Conservation (phyloP, 768 basidiomycete species). For the Baorangia bicolor region DNA sequence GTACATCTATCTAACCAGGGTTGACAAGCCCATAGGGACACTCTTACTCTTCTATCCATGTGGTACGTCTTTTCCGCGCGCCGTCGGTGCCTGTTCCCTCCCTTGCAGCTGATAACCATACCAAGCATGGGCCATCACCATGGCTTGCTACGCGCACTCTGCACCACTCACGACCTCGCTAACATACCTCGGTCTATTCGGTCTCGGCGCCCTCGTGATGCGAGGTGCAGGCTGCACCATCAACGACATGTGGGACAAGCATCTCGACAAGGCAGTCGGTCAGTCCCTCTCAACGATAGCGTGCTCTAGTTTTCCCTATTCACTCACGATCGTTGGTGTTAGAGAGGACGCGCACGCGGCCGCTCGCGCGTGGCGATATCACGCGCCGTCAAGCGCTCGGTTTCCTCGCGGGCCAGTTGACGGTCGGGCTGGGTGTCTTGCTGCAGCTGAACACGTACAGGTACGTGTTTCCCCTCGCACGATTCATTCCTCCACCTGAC, state of each 20-base stretch:
- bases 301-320: too few relatives aligned
- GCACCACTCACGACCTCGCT: conserved; percentile 66
- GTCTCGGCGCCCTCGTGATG: conserved; percentile 90
- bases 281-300: conserved; percentile 2
- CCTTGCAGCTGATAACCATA: not conserved
- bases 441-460: conserved; percentile 95
- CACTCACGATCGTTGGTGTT: not conserved
- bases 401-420: conserved; percentile 82
- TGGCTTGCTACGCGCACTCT: conserved; percentile 83
- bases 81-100: not conserved
- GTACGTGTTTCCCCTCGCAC: conserved; percentile 36
- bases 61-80: conserved; percentile 49
- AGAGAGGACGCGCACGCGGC: conserved; percentile 88
- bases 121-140: conserved; percentile 95
- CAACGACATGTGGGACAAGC: conserved; percentile 97
- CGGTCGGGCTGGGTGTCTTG: conserved; percentile 79
- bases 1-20: conserved; percentile 81
- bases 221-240: conserved; percentile 98
- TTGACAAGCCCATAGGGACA: conserved; percentile 97
- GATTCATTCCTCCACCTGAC: not conserved
- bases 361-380: conserved; percentile 83
- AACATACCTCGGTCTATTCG: conserved; percentile 81
- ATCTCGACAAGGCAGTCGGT: conserved; percentile 93
- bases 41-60: conserved; percentile 92
- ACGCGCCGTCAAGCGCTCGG: conserved; percentile 69